These are phyloP conservation scores for Xylaria intraflava DNA, from an alignment of 495 filamentous ascomycete genomes.

Conservation along the genomic window DNA sequence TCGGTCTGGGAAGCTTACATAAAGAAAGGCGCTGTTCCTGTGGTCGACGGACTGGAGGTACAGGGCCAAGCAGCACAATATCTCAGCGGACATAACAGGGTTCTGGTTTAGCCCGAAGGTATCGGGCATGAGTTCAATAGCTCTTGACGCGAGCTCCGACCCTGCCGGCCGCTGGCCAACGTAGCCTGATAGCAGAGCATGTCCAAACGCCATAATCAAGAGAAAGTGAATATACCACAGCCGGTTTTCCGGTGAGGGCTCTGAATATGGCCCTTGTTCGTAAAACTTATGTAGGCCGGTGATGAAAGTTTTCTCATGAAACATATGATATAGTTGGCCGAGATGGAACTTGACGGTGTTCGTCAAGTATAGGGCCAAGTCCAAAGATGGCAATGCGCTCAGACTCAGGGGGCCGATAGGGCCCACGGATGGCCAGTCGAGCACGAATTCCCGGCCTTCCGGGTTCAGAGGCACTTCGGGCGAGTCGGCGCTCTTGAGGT, in stretches of 20 bases:
- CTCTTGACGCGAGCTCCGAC: neutral
- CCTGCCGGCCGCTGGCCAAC: neutral
- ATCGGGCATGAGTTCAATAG: constrained; percentile 3
- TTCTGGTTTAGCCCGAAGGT: neutral
- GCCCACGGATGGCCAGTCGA: neutral
- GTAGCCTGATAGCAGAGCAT: neutral
- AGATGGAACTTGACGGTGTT: constrained; percentile 1
- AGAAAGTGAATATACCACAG: constrained; percentile 1
- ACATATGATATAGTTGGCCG: neutral
- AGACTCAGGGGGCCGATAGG: neutral
- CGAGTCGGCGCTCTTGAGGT: neutral
- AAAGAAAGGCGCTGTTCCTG: neutral
- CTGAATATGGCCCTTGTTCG: neutral
- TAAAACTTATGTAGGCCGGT: neutral
- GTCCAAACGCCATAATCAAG: constrained; percentile 1
- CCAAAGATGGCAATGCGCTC: neutral
- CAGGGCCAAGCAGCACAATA: neutral
- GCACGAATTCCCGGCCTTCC: neutral
- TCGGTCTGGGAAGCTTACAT: neutral
- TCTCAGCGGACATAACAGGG: neutral
- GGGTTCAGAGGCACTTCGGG: neutral
- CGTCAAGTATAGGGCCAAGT: constrained; percentile 2
- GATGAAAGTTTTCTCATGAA: neutral
- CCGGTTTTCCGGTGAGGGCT: neutral
- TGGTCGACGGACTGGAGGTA: constrained; percentile 3